A percentile compares a stretch with the other conserved stretches of the same genome.
Evolutionary conservation across 768 basidiomycete genomes (phyloP).

Genomic region (Grammothele lineata): DNA sequence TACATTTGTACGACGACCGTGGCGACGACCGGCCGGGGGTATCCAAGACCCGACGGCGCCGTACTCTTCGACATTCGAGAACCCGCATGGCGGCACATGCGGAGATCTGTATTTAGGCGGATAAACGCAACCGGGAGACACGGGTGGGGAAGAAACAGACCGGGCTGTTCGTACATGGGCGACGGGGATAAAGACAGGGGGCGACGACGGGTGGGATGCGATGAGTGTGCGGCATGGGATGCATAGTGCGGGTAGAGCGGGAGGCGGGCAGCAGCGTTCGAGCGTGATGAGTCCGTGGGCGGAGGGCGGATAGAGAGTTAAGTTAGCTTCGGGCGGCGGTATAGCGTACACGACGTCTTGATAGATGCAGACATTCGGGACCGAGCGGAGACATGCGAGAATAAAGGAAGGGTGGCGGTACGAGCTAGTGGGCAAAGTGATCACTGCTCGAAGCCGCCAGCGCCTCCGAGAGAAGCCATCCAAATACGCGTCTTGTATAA

Average conservation of each 20-base stretch:
- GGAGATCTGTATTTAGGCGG: too few relatives aligned
- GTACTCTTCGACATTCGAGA: not conserved
- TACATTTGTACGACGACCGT: constrained; percentile 8
- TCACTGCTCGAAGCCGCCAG: constrained; percentile 41
- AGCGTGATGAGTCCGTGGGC: not conserved
- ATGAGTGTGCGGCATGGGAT: too few relatives aligned
- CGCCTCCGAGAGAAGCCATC: constrained; percentile 81
- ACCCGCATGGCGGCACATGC: too few relatives aligned
- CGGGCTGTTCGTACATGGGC: constrained; percentile 13
- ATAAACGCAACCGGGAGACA: too few relatives aligned
- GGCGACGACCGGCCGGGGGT: too few relatives aligned
- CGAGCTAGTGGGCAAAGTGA: not conserved
- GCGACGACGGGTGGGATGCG: not conserved
- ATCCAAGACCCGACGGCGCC: constrained; percentile 8
- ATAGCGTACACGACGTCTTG: constrained; percentile 8
- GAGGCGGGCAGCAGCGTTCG: not conserved
- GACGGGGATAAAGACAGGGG: not conserved
- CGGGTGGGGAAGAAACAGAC: constrained; percentile 4
- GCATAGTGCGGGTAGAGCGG: not conserved
- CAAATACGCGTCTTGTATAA: constrained; percentile 93
- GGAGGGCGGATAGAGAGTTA: not conserved
- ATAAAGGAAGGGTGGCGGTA: not conserved
- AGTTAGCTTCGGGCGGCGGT: constrained; percentile 8
- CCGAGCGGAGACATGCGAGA: too few relatives aligned
- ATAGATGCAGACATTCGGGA: too few relatives aligned